phyloP scores from a whole-genome alignment of 805 yeast genomes.

The Hanseniaspora guilliermondii region DNA sequence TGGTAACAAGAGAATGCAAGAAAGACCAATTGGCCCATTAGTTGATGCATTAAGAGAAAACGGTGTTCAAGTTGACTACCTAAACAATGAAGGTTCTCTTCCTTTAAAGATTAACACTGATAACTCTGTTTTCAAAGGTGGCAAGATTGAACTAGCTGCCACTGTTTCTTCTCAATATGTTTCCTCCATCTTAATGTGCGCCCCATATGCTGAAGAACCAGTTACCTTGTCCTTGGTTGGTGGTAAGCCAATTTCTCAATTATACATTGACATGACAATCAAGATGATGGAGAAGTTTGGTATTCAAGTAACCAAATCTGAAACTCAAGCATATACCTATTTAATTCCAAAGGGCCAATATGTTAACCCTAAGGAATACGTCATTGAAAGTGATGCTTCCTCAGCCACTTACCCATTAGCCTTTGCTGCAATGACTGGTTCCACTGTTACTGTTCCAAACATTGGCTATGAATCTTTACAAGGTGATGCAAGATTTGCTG shows the following conservation, averaged over 20 bases:
- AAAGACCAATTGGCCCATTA: constrained; percentile 90
- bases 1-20: constrained; percentile 95
- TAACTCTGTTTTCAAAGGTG: constrained; percentile 60
- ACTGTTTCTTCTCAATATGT: constrained; percentile 96
- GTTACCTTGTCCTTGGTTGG: constrained; percentile 83
- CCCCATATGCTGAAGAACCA: constrained; percentile 85
- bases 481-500: constrained; percentile 95
- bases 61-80: constrained; percentile 63
- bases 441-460: constrained; percentile 84
- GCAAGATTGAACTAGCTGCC: constrained; percentile 85
- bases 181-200: constrained; percentile 90
- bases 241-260: constrained; percentile 91
- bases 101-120: constrained; percentile 68
- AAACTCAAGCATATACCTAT: constrained; percentile 69
- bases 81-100: constrained; percentile 66
- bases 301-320: constrained; percentile 54
- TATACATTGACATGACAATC: constrained; percentile 94
- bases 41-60: constrained; percentile 79
- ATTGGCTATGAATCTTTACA: constrained; percentile 86
- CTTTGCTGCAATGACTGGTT: constrained; percentile 90
- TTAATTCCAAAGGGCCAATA: constrained; percentile 79
- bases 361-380: constrained; percentile 69
- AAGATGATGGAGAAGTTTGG: constrained; percentile 91
- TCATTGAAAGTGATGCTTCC: constrained; percentile 92
- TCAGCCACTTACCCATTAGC: constrained; percentile 97